Conservation (phyloP, 1,139 yeast genomes). For the Blastobotrys petasosporus region DNA sequence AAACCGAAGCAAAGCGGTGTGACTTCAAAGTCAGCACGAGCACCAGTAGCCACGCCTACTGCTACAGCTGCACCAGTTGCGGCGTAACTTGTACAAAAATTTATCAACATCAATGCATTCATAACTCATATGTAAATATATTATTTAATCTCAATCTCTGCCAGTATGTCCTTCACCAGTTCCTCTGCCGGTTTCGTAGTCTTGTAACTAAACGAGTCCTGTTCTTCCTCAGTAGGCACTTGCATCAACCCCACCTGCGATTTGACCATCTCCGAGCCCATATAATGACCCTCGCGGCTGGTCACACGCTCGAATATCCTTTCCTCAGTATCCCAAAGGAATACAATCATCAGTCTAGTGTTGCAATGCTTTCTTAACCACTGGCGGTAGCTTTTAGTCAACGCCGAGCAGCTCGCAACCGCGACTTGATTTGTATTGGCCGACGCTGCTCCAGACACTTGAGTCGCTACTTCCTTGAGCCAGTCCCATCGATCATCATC, state of each 20-base stretch:
- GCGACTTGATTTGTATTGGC: constrained; percentile 34
- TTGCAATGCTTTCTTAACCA: constrained; percentile 37
- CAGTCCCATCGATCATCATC: constrained; percentile 94
- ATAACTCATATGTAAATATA: not conserved
- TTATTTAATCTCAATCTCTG: not conserved
- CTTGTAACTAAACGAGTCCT: constrained; percentile 15
- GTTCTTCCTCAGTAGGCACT: constrained; percentile 44
- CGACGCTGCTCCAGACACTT: constrained; percentile 32
- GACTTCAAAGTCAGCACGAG: too few relatives aligned
- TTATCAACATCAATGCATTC: not conserved
- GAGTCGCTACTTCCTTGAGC: constrained; percentile 50
- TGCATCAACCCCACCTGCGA: constrained; percentile 74
- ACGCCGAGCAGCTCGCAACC: constrained; percentile 78
- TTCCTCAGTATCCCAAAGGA: constrained; percentile 59
- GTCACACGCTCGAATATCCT: constrained; percentile 56
- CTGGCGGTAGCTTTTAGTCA: constrained; percentile 68
- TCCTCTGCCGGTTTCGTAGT: constrained; percentile 17
- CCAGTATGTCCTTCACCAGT: constrained; percentile 11
- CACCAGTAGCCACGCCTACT: not conserved
- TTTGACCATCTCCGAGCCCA: constrained; percentile 78
- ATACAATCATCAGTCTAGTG: constrained; percentile 48
- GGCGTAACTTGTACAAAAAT: not conserved
- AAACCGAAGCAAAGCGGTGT: too few relatives aligned
- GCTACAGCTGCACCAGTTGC: not conserved
- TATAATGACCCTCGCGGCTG: constrained; percentile 65